phyloP scores from a whole-genome alignment of 2,329 filamentous ascomycete species.

The Colletotrichum kahawae region DNA sequence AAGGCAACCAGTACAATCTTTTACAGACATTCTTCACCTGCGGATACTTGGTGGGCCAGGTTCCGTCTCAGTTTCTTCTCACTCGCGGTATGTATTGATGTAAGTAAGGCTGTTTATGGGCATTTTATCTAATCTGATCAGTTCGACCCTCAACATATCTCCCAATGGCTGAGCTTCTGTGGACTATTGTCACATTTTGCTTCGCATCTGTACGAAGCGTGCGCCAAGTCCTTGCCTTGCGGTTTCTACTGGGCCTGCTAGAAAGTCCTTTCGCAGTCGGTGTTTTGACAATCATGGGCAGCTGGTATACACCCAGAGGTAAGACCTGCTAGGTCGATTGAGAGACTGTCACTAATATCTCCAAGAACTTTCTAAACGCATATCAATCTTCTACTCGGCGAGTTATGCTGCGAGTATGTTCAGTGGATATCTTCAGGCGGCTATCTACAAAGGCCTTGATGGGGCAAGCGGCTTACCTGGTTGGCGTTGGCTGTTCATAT shows the following conservation, averaged over 20 bases:
- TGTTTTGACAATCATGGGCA: not conserved
- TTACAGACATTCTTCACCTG: not conserved
- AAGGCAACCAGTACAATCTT: no score
- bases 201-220: not conserved
- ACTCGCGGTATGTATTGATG: not conserved
- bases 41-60: not conserved
- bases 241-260: not conserved
- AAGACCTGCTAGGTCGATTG: rapidly evolving
- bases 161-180: not conserved
- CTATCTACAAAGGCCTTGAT: not conserved
- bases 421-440: not conserved
- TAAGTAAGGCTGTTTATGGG: no score
- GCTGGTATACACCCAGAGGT: not conserved
- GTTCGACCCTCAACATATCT: not conserved
- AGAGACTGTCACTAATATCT: no score
- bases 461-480: not conserved
- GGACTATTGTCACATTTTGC: not conserved
- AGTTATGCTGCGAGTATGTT: not conserved
- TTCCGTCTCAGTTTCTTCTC: not conserved
- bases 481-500: not conserved
- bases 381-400: not conserved
- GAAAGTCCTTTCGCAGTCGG: not conserved
- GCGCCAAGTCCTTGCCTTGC: not conserved
- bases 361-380: no score
- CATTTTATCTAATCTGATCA: not conserved